Evolutionary conservation across 139 green algal species (phyloP).

Genomic region (Medakamo hakoo): DNA sequence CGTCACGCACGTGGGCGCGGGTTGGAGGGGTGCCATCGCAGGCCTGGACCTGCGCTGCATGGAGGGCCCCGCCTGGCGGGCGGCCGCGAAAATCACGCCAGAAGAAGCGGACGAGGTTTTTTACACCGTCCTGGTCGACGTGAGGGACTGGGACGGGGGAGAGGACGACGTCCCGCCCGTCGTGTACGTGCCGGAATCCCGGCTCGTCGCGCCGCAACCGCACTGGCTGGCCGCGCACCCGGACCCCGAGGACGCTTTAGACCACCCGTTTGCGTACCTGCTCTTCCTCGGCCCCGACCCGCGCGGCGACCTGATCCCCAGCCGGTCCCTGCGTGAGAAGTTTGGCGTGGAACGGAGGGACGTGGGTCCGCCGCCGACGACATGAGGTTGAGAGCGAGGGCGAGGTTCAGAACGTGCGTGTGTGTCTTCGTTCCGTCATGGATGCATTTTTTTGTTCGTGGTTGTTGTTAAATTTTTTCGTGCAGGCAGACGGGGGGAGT

Average conservation of each 20-base stretch:
- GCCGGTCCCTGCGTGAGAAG: conserved; percentile 44
- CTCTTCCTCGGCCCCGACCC: conserved; percentile 67
- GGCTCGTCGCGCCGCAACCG: neutral
- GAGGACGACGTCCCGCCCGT: conserved; percentile 35
- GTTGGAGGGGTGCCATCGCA: conserved; percentile 45
- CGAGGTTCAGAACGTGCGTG: too few species aligned
- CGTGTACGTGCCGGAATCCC: conserved; percentile 6
- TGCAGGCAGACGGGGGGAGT: too few species aligned
- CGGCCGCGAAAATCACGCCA: conserved; percentile 18
- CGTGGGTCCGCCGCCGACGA: conserved; percentile 31
- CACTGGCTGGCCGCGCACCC: neutral
- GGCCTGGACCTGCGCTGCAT: conserved; percentile 60
- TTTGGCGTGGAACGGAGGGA: conserved; percentile 34
- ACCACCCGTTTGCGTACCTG: conserved; percentile 54
- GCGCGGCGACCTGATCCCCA: conserved; percentile 56
- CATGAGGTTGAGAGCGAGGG: conserved; percentile 27
- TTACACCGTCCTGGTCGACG: conserved; percentile 58
- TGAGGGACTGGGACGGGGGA: conserved; percentile 39
- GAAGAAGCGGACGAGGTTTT: conserved; percentile 16
- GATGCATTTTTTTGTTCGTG: neutral
- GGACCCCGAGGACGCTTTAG: conserved; percentile 18
- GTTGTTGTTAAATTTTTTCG: conserved; percentile 4
- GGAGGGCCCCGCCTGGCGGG: conserved; percentile 50
- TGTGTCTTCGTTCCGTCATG: conserved; percentile 6
- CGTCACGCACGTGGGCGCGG: conserved; percentile 36